phyloP scores from a whole-genome alignment of 2,329 filamentous ascomycete genomes.

The Leptographium galeiforme region DNA sequence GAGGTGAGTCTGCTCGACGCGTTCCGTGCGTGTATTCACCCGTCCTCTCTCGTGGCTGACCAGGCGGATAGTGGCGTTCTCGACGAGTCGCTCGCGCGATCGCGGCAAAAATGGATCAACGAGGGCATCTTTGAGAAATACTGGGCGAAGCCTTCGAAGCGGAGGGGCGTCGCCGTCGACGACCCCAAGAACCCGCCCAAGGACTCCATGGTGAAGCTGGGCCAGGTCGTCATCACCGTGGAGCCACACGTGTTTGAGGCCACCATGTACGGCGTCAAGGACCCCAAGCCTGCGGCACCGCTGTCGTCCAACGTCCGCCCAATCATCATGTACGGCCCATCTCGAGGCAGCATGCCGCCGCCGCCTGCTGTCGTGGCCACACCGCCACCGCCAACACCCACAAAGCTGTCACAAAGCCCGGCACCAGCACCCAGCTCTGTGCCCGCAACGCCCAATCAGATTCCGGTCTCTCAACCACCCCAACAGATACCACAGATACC shows the following conservation, averaged over 20 bases:
- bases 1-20: slow-evolving; percentile 47
- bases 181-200: slow-evolving; percentile 55
- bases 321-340: slow-evolving; percentile 52
- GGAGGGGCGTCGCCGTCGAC: slow-evolving; percentile 50
- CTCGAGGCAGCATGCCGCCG: slow-evolving; percentile 47
- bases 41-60: slow-evolving; percentile 12
- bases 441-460: neutral
- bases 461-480: neutral
- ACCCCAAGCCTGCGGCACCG: slow-evolving; percentile 36
- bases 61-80: slow-evolving; percentile 50
- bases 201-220: slow-evolving; percentile 60
- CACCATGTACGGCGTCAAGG: slow-evolving; percentile 58
- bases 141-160: slow-evolving; percentile 61
- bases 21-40: too few relatives aligned
- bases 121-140: slow-evolving; percentile 65
- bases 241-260: slow-evolving; percentile 73
- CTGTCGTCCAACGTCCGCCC: slow-evolving; percentile 32
- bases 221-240: slow-evolving; percentile 59
- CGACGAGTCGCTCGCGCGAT: slow-evolving; percentile 58
- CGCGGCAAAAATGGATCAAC: slow-evolving; percentile 58
- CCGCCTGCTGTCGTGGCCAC: neutral
- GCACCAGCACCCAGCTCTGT: slow-evolving; percentile 9
- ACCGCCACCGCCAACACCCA: slow-evolving; percentile 25
- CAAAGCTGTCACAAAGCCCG: slow-evolving; percentile 11
- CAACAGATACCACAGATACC: neutral